These are phyloP conservation scores for Climacium dendroides DNA, from an alignment of 225 moss, liverwort and hornwort species.

Conservation along the genomic window DNA sequence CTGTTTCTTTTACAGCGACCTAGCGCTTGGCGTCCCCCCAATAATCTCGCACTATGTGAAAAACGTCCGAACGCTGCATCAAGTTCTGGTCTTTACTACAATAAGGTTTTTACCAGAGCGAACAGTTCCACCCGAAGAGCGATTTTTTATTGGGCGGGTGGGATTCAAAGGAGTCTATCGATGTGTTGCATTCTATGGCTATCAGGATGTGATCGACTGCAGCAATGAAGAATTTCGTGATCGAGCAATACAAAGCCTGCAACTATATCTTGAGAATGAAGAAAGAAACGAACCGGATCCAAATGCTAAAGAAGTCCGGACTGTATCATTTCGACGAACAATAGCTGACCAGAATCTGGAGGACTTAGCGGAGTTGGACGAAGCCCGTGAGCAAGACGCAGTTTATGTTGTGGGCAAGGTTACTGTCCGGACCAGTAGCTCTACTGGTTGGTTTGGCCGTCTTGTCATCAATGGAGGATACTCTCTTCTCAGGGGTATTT, in stretches of 20 bases:
- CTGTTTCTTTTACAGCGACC: slow-evolving; percentile 73
- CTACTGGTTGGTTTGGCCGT: slow-evolving; percentile 41
- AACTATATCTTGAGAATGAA: slow-evolving; percentile 41
- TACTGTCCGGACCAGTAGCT: slow-evolving; percentile 24
- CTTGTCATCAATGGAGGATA: slow-evolving; percentile 47
- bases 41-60: slow-evolving; percentile 64
- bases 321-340: slow-evolving; percentile 15
- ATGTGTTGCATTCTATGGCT: slow-evolving; percentile 68
- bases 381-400: slow-evolving; percentile 22
- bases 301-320: neutral
- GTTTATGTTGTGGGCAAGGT: slow-evolving; percentile 66
- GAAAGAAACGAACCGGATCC: slow-evolving; percentile 21
- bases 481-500: slow-evolving; percentile 19
- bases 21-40: slow-evolving; percentile 57
- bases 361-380: slow-evolving; percentile 38
- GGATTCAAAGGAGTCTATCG: slow-evolving; percentile 69
- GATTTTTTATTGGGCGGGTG: slow-evolving; percentile 52
- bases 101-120: slow-evolving; percentile 48
- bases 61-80: slow-evolving; percentile 66
- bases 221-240: slow-evolving; percentile 42
- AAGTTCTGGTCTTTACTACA: slow-evolving; percentile 65
- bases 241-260: slow-evolving; percentile 34
- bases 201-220: slow-evolving; percentile 54
- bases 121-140: slow-evolving; percentile 46
- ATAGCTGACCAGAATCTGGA: slow-evolving; percentile 10